A percentile compares a stretch with the other conserved stretches of the same genome.
Conservation (phyloP, 2,329 filamentous ascomycete genomes). For the Hyphodiscus sp. region DNA sequence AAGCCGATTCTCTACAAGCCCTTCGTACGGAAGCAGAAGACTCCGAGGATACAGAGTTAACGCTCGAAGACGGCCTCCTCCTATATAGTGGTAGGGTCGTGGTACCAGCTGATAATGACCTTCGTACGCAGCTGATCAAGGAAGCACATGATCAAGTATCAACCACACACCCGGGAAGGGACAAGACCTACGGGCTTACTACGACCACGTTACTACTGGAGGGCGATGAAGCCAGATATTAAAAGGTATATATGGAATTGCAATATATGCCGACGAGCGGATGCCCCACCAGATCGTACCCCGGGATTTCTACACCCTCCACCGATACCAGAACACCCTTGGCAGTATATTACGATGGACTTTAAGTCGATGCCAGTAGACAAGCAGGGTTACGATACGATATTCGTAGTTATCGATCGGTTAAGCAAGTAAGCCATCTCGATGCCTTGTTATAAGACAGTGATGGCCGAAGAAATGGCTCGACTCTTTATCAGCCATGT, state of each 20-base stretch:
- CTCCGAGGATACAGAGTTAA: background rate
- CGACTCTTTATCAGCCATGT: constrained; percentile 3
- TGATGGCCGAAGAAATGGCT: constrained; percentile 1
- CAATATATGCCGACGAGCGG: background rate
- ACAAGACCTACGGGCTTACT: constrained; percentile 1
- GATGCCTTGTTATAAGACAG: constrained; percentile 4
- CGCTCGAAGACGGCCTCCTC: background rate
- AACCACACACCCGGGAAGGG: constrained; percentile 2
- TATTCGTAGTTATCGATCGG: constrained; percentile 7
- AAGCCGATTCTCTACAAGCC: background rate
- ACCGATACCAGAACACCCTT: constrained; percentile 4
- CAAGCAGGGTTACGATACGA: constrained; percentile 1
- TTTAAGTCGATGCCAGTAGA: background rate
- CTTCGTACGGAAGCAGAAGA: background rate
- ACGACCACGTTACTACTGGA: constrained; percentile 3
- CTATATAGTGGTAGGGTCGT: constrained; percentile 1
- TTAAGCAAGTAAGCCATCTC: constrained; percentile 3
- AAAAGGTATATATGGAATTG: constrained; percentile 1
- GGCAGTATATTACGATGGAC: constrained; percentile 16
- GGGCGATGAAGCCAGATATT: background rate
- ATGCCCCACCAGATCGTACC: background rate
- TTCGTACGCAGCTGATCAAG: background rate
- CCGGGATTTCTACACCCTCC: constrained; percentile 8
- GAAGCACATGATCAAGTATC: constrained; percentile 5
- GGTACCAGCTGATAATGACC: background rate